These are phyloP conservation scores for Umbellularia californica DNA, from an alignment of 164 flowering plant species.

Conservation along the genomic window DNA sequence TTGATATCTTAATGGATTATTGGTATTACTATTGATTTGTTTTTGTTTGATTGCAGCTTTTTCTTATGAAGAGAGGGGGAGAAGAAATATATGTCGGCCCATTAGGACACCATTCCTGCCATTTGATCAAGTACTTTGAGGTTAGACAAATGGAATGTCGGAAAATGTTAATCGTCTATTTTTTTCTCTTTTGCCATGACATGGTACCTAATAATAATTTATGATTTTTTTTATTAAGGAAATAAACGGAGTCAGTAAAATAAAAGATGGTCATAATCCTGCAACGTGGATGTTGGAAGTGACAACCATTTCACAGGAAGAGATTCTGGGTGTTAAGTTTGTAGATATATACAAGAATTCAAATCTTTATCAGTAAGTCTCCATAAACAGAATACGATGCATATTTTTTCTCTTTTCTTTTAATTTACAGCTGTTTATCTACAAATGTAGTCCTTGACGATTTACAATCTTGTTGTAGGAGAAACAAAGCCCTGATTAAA, in stretches of 20 bases:
- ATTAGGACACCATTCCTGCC: conserved; percentile 31
- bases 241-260: conserved; percentile 31
- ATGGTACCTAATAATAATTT: neutral
- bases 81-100: conserved; percentile 44
- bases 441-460: neutral
- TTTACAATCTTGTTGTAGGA: conserved; percentile 25
- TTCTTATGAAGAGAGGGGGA: conserved; percentile 42
- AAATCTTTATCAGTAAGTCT: conserved; percentile 26
- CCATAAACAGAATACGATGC: neutral
- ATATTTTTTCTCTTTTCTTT: no score
- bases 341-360: conserved; percentile 31
- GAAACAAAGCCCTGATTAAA: conserved; percentile 42
- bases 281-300: conserved; percentile 55
- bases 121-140: conserved; percentile 41
- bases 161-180: neutral
- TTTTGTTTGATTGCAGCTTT: conserved; percentile 19
- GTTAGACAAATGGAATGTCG: conserved; percentile 11
- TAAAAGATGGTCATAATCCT: conserved; percentile 39
- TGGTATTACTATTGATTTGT: no score
- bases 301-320: conserved; percentile 33
- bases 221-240: conserved; percentile 20
- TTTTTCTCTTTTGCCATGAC: neutral
- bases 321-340: conserved; percentile 26
- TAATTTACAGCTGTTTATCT: neutral
- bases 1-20: neutral